These are phyloP conservation scores for Teunomyces pallodes DNA, from an alignment of 805 yeast genomes.

Conservation along the genomic window DNA sequence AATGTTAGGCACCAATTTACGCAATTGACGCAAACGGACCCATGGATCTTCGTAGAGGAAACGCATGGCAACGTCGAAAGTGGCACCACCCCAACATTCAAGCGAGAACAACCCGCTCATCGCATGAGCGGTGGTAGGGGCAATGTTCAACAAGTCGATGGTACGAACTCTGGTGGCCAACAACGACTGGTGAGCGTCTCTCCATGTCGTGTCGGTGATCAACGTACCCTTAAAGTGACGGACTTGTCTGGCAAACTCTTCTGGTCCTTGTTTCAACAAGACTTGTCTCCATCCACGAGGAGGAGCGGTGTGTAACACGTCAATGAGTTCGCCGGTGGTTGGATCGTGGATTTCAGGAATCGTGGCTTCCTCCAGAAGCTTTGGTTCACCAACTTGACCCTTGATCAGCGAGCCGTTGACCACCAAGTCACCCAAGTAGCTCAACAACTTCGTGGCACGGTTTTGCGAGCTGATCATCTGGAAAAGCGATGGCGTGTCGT, in stretches of 20 bases:
- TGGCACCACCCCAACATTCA: constrained; percentile 99
- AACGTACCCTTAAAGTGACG: constrained; percentile 82
- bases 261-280: constrained; percentile 82
- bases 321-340: constrained; percentile 54
- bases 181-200: constrained; percentile 98
- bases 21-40: constrained; percentile 86
- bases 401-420: constrained; percentile 95
- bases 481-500: constrained; percentile 94
- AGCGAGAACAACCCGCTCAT: constrained; percentile 87
- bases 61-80: constrained; percentile 98
- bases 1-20: constrained; percentile 92
- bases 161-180: constrained; percentile 98
- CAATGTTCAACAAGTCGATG: constrained; percentile 84
- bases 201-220: constrained; percentile 98
- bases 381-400: constrained; percentile 94
- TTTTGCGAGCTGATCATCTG: constrained; percentile 93
- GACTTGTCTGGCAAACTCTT: constrained; percentile 82
- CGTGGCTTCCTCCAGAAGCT: constrained; percentile 69
- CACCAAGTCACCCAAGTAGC: constrained; percentile 87
- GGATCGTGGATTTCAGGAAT: constrained; percentile 71
- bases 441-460: constrained; percentile 92
- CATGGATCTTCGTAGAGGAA: constrained; percentile 98
- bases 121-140: constrained; percentile 91
- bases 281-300: constrained; percentile 92
- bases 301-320: constrained; percentile 48